Evolutionary conservation across 352 stramenopile species (phyloP).

Genomic region (Peronosclerospora sorghi): DNA sequence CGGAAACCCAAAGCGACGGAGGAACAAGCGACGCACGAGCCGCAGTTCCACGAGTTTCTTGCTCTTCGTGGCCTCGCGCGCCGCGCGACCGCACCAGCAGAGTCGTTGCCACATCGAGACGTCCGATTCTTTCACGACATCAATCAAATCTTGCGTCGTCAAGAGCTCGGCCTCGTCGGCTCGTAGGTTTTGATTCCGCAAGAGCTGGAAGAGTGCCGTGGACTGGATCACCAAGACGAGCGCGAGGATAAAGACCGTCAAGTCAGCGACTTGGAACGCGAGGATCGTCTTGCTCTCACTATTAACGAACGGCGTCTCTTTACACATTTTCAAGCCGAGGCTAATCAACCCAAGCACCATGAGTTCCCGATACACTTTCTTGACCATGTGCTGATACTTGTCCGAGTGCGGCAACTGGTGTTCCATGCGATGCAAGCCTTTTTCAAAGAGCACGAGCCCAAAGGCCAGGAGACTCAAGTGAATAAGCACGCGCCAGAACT

Average conservation of each 20-base stretch:
- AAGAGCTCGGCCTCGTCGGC: constrained; percentile 29
- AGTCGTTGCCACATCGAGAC: not conserved
- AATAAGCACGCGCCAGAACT: constrained; percentile 34
- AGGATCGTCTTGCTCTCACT: constrained; percentile 18
- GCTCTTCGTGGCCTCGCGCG: not conserved
- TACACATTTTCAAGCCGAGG: constrained; percentile 33
- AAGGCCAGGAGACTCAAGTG: constrained; percentile 39
- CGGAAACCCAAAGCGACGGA: constrained; percentile 28
- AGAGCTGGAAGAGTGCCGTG: constrained; percentile 24
- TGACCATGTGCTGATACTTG: constrained; percentile 58
- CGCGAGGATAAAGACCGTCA: constrained; percentile 40
- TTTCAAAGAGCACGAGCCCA: constrained; percentile 32
- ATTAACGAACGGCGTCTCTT: constrained; percentile 22
- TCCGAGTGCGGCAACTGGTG: constrained; percentile 27
- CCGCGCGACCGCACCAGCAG: not conserved
- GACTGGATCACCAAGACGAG: constrained; percentile 37
- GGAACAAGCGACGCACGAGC: constrained; percentile 32
- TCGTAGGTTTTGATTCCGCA: constrained; percentile 17
- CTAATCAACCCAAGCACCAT: constrained; percentile 48
- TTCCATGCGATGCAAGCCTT: constrained; percentile 25
- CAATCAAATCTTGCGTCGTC: constrained; percentile 17
- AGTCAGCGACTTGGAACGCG: constrained; percentile 39
- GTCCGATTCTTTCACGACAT: not conserved
- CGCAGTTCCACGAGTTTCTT: constrained; percentile 17
- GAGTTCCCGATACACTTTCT: constrained; percentile 43